phyloP scores from a whole-genome alignment of 495 filamentous ascomycete species.

The Pyrenula massariospora region DNA sequence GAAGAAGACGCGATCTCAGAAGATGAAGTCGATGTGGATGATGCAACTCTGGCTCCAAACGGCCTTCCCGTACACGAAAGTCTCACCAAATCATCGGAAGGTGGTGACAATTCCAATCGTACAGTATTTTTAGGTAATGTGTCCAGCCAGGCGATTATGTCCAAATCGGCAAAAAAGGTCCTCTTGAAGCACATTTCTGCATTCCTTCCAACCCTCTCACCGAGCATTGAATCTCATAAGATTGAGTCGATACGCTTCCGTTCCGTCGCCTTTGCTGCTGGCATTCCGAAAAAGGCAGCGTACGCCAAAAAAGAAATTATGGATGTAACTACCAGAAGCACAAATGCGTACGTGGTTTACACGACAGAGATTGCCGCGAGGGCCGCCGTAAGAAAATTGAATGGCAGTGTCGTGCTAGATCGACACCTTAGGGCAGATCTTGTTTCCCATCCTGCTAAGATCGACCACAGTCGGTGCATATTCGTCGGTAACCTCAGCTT shows the following conservation, averaged over 20 bases:
- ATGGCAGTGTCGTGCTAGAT: conserved; percentile 72
- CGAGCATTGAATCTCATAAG: conserved; percentile 44
- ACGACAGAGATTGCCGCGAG: conserved; percentile 58
- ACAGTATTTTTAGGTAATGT: conserved; percentile 94
- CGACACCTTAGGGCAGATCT: conserved; percentile 85
- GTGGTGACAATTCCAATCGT: conserved; percentile 63
- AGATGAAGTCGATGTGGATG: conserved; percentile 9
- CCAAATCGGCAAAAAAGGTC: conserved; percentile 64
- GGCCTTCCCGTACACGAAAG: conserved; percentile 47
- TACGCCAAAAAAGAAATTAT: conserved; percentile 73
- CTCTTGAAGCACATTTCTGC: conserved; percentile 55
- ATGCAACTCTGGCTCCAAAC: not conserved
- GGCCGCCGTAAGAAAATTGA: conserved; percentile 64
- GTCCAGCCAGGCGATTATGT: conserved; percentile 67
- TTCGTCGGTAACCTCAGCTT: conserved; percentile 97
- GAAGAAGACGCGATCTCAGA: conserved; percentile 7
- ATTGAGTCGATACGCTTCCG: conserved; percentile 87
- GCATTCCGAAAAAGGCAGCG: conserved; percentile 75
- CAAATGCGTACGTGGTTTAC: conserved; percentile 91
- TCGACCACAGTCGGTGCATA: conserved; percentile 79
- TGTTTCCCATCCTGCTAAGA: conserved; percentile 72
- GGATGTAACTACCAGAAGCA: conserved; percentile 80
- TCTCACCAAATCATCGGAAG: conserved; percentile 20
- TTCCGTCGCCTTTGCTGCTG: conserved; percentile 66
- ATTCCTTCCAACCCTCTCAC: conserved; percentile 36